These are phyloP conservation scores for Pterocarpus macrocarpus DNA, from an alignment of 306 rosid genomes.

Conservation along the genomic window DNA sequence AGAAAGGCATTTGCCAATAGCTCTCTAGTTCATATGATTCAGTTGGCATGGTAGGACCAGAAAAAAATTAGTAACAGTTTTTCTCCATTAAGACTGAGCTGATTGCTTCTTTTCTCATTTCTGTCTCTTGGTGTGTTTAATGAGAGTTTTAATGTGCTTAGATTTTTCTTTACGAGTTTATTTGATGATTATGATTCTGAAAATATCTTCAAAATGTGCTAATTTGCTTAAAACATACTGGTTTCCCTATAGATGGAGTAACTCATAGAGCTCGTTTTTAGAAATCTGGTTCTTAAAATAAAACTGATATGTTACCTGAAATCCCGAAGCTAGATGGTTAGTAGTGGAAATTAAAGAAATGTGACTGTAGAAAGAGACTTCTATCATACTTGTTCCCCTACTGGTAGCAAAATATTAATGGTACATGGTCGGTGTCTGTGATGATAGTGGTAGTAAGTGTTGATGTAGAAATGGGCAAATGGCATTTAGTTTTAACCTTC, in stretches of 20 bases:
- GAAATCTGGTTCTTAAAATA: conserved; percentile 23
- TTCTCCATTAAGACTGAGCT: conserved; percentile 9
- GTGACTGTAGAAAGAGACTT: conserved; percentile 9
- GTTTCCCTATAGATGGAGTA: conserved; percentile 15
- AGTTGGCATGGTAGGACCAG: background rate
- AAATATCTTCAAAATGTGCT: conserved; percentile 16
- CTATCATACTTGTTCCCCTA: conserved; percentile 10
- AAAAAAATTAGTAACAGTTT: background rate
- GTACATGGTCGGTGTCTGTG: conserved; percentile 34
- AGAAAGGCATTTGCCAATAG: conserved; percentile 3
- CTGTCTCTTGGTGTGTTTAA: background rate
- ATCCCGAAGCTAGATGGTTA: conserved; percentile 32
- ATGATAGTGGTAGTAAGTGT: conserved; percentile 29
- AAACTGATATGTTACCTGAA: conserved; percentile 3
- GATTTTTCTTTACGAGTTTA: background rate
- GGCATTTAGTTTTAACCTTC: background rate
- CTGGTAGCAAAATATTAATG: conserved; percentile 24
- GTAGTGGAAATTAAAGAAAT: conserved; percentile 20
- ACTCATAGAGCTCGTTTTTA: background rate
- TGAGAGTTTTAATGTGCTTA: background rate
- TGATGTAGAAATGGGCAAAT: background rate
- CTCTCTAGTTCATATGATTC: conserved; percentile 2
- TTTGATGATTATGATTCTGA: conserved; percentile 14
- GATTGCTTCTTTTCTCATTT: background rate
- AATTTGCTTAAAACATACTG: background rate